Percentiles rank a stretch among this genome's conserved stretches.
These are phyloP conservation scores for Colletotrichum lini DNA, from an alignment of 2,329 filamentous ascomycete species.

Conservation along the genomic window DNA sequence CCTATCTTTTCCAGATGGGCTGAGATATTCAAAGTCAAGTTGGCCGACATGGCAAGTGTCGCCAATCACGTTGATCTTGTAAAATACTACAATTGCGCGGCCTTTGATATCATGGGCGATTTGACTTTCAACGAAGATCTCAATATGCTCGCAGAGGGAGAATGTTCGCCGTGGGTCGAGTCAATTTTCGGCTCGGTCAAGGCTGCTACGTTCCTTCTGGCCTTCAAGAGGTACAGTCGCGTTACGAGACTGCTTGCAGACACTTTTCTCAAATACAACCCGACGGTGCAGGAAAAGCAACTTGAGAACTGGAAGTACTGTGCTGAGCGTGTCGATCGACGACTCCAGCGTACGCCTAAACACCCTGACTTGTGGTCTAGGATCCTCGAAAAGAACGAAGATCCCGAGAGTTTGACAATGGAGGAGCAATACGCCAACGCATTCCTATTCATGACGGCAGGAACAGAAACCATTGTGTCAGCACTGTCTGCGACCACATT, in stretches of 20 bases:
- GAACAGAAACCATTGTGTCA: constrained; percentile 25
- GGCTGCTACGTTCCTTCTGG: constrained; percentile 13
- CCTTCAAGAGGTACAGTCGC: constrained; percentile 1
- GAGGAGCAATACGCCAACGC: constrained; percentile 29
- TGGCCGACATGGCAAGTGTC: background rate
- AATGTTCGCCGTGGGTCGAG: constrained; percentile 29
- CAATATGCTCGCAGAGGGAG: constrained; percentile 20
- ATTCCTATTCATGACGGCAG: constrained; percentile 28
- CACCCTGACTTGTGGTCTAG: constrained; percentile 28
- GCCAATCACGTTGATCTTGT: background rate
- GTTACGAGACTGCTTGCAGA: constrained; percentile 8
- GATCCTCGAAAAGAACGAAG: constrained; percentile 14
- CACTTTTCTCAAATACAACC: constrained; percentile 18
- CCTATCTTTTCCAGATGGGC: constrained; percentile 15
- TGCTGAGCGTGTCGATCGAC: constrained; percentile 20
- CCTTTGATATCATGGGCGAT: background rate
- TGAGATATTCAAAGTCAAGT: constrained; percentile 6
- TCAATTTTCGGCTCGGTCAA: constrained; percentile 28
- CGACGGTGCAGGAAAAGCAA: constrained; percentile 15
- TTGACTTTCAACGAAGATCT: constrained; percentile 23
- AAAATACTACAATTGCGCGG: background rate
- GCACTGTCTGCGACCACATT: constrained; percentile 26
- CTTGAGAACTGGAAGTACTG: constrained; percentile 23
- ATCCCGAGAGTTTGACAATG: constrained; percentile 19
- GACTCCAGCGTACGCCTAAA: background rate